phyloP scores from a whole-genome alignment of 176 grass and related monocot genomes.

The Raddia distichophylla region DNA sequence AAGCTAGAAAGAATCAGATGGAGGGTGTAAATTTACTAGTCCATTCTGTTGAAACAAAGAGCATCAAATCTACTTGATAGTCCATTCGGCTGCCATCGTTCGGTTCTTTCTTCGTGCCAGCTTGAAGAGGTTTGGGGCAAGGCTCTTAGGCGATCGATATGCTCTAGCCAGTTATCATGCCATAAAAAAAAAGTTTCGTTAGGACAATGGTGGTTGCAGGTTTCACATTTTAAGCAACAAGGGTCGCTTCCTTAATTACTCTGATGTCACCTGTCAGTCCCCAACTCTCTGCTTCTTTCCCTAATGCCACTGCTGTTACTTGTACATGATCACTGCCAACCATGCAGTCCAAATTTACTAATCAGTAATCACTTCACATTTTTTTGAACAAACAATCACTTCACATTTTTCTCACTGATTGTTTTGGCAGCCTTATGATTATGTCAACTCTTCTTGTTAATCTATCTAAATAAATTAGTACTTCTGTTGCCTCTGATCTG shows the following conservation, averaged over 20 bases:
- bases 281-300: conserved; percentile 4
- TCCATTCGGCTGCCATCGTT: no score
- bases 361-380: neutral
- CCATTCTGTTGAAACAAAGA: neutral
- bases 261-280: neutral
- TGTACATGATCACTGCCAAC: neutral
- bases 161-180: no score
- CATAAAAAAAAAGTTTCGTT: no score
- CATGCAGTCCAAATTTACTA: conserved; percentile 24
- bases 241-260: neutral
- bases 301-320: neutral
- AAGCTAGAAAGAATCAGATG: neutral
- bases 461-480: conserved; percentile 22
- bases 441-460: conserved; percentile 37
- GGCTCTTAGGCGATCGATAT: no score
- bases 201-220: no score
- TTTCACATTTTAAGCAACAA: neutral
- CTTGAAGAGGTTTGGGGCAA: no score
- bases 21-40: neutral
- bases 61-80: neutral
- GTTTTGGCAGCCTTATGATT: conserved; percentile 25
- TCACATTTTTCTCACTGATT: conserved; percentile 9
- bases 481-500: conserved; percentile 26
- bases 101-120: no score
- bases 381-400: neutral